These are phyloP conservation scores for Cicer judaicum DNA, from an alignment of 306 rosid species.

Conservation along the genomic window DNA sequence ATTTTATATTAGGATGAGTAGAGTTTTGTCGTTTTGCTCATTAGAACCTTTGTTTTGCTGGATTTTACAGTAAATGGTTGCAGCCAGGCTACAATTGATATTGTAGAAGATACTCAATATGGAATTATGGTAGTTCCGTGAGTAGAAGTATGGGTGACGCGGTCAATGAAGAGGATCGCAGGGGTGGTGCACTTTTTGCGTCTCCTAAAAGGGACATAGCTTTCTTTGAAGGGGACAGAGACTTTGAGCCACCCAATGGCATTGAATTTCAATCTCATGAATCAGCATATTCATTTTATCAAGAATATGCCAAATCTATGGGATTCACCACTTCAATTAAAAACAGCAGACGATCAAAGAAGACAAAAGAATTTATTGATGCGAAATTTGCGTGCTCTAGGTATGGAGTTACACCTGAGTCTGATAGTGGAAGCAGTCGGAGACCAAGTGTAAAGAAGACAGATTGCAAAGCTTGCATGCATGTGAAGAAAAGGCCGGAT, in stretches of 20 bases:
- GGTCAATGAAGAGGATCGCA: constrained; percentile 60
- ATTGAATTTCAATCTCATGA: constrained; percentile 87
- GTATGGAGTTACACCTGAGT: constrained; percentile 90
- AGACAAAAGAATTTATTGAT: constrained; percentile 90
- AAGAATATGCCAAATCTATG: constrained; percentile 96
- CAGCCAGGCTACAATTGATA: constrained; percentile 31
- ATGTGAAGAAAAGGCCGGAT: constrained; percentile 84
- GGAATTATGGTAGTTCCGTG: constrained; percentile 45
- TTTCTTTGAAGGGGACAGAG: constrained; percentile 71
- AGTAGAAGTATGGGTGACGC: constrained; percentile 60
- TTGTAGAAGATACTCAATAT: constrained; percentile 44
- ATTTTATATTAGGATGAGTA: constrained; percentile 18
- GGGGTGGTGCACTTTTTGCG: constrained; percentile 48
- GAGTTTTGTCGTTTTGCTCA: constrained; percentile 24
- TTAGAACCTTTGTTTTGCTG: constrained; percentile 20
- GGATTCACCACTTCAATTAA: constrained; percentile 94
- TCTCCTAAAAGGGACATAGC: constrained; percentile 61
- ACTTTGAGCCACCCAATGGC: constrained; percentile 79
- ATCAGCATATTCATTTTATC: constrained; percentile 82
- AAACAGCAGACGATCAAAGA: constrained; percentile 96
- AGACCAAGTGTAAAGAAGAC: constrained; percentile 94
- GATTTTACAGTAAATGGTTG: constrained; percentile 42
- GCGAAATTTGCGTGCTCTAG: constrained; percentile 96
- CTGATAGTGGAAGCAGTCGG: constrained; percentile 81
- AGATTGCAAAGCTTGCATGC: constrained; percentile 98